A percentile compares a stretch with the other conserved stretches of the same genome.
phyloP scores from a whole-genome alignment of 1,139 yeast genomes.

The Zygosaccharomyces sapae region DNA sequence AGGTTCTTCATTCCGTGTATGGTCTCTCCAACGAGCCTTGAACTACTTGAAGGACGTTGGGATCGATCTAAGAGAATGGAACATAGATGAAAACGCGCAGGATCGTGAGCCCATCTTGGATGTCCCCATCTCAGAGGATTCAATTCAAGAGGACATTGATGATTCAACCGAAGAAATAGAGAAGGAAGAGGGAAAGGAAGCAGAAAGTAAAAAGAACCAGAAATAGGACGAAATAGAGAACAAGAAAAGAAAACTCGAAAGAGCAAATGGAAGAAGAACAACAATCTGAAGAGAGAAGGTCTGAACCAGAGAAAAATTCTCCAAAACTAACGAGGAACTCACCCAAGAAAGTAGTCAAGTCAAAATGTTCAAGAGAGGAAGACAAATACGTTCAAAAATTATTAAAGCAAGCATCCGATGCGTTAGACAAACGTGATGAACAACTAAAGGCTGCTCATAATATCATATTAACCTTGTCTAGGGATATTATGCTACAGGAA shows the following conservation, averaged over 20 bases:
- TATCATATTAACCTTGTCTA: conserved; percentile 15
- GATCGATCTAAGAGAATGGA: conserved; percentile 3
- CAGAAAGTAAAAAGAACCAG: not conserved
- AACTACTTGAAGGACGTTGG: conserved; percentile 1
- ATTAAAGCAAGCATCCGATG: conserved; percentile 13
- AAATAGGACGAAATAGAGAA: no score
- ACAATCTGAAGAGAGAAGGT: not conserved
- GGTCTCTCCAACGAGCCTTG: conserved; percentile 3
- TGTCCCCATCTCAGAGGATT: not conserved
- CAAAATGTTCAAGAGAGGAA: not conserved
- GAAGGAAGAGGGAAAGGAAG: not conserved
- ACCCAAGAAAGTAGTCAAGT: not conserved
- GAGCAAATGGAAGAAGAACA: no score
- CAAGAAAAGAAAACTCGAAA: no score
- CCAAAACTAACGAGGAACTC: no score
- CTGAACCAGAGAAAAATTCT: not conserved
- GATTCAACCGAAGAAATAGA: not conserved
- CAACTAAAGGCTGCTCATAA: conserved; percentile 12
- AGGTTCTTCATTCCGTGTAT: not conserved
- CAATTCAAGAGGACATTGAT: not conserved
- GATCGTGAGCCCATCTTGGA: conserved; percentile 2
- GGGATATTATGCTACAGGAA: conserved; percentile 20
- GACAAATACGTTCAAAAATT: conserved; percentile 6
- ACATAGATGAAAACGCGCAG: conserved; percentile 1
- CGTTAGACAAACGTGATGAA: conserved; percentile 12